Evolutionary conservation across 306 rosid genomes (phyloP).

Genomic region (Prinsepia uniflora): DNA sequence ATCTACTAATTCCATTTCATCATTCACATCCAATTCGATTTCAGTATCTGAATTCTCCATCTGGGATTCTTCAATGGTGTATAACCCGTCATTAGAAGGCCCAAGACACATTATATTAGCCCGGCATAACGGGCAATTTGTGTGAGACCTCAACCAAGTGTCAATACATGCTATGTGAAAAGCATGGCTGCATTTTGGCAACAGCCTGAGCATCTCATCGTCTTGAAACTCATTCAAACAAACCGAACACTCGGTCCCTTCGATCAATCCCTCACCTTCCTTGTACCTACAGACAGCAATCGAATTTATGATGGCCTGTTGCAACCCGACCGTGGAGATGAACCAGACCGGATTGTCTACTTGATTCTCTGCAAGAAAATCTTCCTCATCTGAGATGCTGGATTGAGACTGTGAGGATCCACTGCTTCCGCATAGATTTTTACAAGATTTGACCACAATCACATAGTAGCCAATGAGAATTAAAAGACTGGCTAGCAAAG

Average conservation of each 20-base stretch:
- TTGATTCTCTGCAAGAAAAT: conserved; percentile 42
- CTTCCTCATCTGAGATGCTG: conserved; percentile 31
- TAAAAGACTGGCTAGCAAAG: conserved; percentile 37
- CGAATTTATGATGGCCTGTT: conserved; percentile 60
- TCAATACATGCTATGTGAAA: conserved; percentile 66
- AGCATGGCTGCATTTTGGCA: conserved; percentile 74
- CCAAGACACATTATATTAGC: conserved; percentile 32
- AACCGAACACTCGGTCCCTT: conserved; percentile 67
- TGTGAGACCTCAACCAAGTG: conserved; percentile 68
- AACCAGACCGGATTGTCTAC: conserved; percentile 69
- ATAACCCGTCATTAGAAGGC: conserved; percentile 11
- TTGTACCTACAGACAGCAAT: conserved; percentile 48
- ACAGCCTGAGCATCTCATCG: conserved; percentile 45
- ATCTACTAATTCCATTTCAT: neutral
- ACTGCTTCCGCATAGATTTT: conserved; percentile 28
- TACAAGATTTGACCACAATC: conserved; percentile 45
- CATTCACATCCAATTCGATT: conserved; percentile 15
- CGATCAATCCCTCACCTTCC: conserved; percentile 53
- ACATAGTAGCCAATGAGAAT: conserved; percentile 44
- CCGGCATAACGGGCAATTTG: conserved; percentile 71
- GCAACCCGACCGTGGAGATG: conserved; percentile 58
- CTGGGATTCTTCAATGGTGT: conserved; percentile 32
- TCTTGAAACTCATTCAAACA: conserved; percentile 64
- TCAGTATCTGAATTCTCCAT: conserved; percentile 31
- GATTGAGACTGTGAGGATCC: conserved; percentile 24